Evolutionary conservation across 2,329 filamentous ascomycete species (phyloP), one percentile per base, ranked within the genome.

Genomic region (Myotisia sp.): DNA sequence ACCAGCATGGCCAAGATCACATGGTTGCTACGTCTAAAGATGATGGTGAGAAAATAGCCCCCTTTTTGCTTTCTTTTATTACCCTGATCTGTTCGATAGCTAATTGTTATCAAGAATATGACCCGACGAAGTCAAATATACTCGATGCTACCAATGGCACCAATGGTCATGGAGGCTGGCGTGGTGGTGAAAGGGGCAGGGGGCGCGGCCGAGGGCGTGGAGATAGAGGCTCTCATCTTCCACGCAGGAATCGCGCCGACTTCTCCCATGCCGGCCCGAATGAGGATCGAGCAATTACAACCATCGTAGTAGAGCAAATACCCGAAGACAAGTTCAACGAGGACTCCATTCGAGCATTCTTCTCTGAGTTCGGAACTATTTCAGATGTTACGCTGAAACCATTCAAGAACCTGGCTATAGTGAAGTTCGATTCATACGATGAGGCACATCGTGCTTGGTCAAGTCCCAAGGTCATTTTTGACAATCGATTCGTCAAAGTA

Each of bases 401-500:
- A 0, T 63, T 67, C 46, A 67, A 64, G 39, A 63, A 63, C 26
- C 48, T 74, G 13, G 71, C 71, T 1, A 51, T 74, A 23, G 59
- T 76, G 43, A 70, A 65, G 37, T 76, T 63, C 43, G 58, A 61
- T 16, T 61, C 60, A 36, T 65, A 67, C 43, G 57, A 58, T 10
- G 54, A 63, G 13, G 71, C 71, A 6, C 62, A 60, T 38, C 56
- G 58, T 18, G 72, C 72, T 2, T 74, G 71, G 54, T 60, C 67
- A 12, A 74, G 68, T 39, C 71, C 72, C 0, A 74, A 74, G 48
- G 67, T 67, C 34, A 67, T 76, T 12, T 76, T 76, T 42, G 71
- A 74, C 42, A 76, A 76, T 40, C 60, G 72, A 3, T 76, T 76
- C 42, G 71, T 76, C 33, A 75, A 75, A 43, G 69, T 75, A 1